phyloP scores from a whole-genome alignment of 345 rosid genomes.

The Camelina neglecta region DNA sequence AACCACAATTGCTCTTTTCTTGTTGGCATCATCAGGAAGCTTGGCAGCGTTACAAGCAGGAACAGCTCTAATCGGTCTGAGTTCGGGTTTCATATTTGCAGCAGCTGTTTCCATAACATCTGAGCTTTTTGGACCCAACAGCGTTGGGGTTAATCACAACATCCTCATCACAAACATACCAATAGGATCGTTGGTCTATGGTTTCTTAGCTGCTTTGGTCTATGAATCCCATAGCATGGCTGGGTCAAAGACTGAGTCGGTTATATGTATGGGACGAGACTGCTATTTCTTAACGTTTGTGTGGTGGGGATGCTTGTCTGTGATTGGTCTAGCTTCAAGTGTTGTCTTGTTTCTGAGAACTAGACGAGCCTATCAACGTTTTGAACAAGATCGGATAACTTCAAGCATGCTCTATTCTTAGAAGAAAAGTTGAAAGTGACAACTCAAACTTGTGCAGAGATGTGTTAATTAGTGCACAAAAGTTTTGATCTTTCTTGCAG shows the following conservation, averaged over 20 bases:
- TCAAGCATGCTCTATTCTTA: conserved; percentile 39
- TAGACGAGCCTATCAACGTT: conserved; percentile 71
- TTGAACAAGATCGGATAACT: conserved; percentile 61
- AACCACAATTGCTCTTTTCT: conserved; percentile 77
- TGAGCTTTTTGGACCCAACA: conserved; percentile 88
- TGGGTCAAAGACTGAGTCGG: conserved; percentile 27
- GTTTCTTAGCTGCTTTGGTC: conserved; percentile 77
- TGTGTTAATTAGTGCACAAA: not conserved
- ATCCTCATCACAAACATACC: conserved; percentile 95
- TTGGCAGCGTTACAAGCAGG: conserved; percentile 58
- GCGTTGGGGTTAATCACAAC: conserved; percentile 93
- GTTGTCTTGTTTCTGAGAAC: conserved; percentile 78
- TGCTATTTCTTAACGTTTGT: conserved; percentile 83
- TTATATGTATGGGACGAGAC: conserved; percentile 76
- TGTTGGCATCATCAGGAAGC: conserved; percentile 61
- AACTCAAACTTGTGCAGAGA: conserved; percentile 18
- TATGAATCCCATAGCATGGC: conserved; percentile 64
- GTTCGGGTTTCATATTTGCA: conserved; percentile 95
- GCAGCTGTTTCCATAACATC: conserved; percentile 94
- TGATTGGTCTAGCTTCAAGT: conserved; percentile 68
- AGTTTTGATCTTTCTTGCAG: conserved; percentile 18
- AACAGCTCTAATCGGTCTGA: conserved; percentile 74
- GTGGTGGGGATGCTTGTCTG: conserved; percentile 87
- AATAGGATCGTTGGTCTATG: conserved; percentile 79
- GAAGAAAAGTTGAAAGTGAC: not conserved